A percentile compares a stretch with the other conserved stretches of the same genome.
Conservation (phyloP, 192 early-diverging fungal species). For the Coemansia sp. region DNA sequence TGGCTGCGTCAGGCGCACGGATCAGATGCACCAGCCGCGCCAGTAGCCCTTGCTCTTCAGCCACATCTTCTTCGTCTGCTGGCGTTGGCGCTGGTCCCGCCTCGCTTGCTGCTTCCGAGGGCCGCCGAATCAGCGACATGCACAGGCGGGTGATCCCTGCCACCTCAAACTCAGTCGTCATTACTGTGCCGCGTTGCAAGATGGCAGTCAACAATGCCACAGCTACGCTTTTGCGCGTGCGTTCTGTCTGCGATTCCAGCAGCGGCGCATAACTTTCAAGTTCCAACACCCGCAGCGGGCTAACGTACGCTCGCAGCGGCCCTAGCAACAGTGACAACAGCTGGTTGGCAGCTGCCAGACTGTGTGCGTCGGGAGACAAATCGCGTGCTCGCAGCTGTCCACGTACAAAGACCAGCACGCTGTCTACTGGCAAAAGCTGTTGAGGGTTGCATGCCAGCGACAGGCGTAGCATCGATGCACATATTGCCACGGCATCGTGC, state of each 20-base stretch:
- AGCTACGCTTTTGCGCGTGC: slow-evolving; percentile 79
- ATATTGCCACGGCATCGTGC: slow-evolving; percentile 86
- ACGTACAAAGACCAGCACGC: slow-evolving; percentile 87
- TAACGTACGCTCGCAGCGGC: slow-evolving; percentile 76
- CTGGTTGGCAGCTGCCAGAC: slow-evolving; percentile 66
- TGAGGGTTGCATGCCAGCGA: slow-evolving; percentile 86
- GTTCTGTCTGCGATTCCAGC: slow-evolving; percentile 77
- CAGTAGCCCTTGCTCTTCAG: slow-evolving; percentile 88
- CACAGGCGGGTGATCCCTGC: slow-evolving; percentile 43
- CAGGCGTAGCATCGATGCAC: slow-evolving; percentile 84
- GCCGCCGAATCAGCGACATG: slow-evolving; percentile 27
- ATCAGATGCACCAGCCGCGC: slow-evolving; percentile 79
- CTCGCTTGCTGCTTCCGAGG: not conserved
- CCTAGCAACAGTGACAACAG: slow-evolving; percentile 80
- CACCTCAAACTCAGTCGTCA: slow-evolving; percentile 44
- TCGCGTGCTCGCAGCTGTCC: slow-evolving; percentile 63
- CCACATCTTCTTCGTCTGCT: slow-evolving; percentile 80
- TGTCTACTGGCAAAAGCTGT: slow-evolving; percentile 81
- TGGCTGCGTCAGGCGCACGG: slow-evolving; percentile 66
- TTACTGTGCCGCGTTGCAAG: slow-evolving; percentile 63
- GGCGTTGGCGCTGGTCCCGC: slow-evolving; percentile 7
- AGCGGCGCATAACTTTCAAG: slow-evolving; percentile 81
- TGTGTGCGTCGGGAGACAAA: slow-evolving; percentile 68
- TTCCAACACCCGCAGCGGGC: slow-evolving; percentile 63
- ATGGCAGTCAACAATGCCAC: slow-evolving; percentile 70